Conservation (phyloP, 179 eudicot genomes). For the Sideroxylon spinosum region DNA sequence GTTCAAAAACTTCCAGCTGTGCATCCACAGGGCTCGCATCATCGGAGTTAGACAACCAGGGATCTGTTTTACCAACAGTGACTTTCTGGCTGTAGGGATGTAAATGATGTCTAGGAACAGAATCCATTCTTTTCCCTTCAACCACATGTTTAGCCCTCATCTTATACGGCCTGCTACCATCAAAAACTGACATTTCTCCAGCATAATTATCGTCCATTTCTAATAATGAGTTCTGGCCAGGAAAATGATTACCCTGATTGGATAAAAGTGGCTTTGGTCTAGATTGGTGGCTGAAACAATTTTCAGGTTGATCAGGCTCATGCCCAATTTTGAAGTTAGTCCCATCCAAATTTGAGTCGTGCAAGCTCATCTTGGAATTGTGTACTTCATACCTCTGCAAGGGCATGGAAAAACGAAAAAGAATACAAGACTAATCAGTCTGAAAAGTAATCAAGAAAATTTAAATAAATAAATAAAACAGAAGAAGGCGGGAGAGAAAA, state of each 20-base stretch:
- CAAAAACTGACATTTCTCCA: slow-evolving; percentile 38
- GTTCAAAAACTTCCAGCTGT: slow-evolving; percentile 34
- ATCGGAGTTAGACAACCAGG: slow-evolving; percentile 31
- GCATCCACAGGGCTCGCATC: slow-evolving; percentile 25
- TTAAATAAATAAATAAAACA: neutral
- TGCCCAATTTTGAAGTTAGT: slow-evolving; percentile 31
- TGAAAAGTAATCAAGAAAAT: neutral
- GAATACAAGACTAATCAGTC: neutral
- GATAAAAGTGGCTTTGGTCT: slow-evolving; percentile 29
- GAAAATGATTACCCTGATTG: slow-evolving; percentile 28
- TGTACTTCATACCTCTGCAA: slow-evolving; percentile 28
- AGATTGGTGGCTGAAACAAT: slow-evolving; percentile 28
- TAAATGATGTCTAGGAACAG: slow-evolving; percentile 25
- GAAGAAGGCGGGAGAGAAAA: neutral
- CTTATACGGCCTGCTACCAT: slow-evolving; percentile 24
- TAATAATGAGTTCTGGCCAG: slow-evolving; percentile 36
- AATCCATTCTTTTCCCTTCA: slow-evolving; percentile 30
- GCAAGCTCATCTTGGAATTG: slow-evolving; percentile 31
- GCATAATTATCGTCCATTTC: slow-evolving; percentile 35
- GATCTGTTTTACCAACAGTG: slow-evolving; percentile 25
- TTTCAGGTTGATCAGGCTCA: slow-evolving; percentile 37
- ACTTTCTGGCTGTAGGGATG: slow-evolving; percentile 36
- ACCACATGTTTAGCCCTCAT: slow-evolving; percentile 31
- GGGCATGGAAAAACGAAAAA: neutral
- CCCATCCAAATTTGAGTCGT: slow-evolving; percentile 39